Base-by-base conservation (phyloP, 805 yeast species). In the Starmera caribaea region DNA sequence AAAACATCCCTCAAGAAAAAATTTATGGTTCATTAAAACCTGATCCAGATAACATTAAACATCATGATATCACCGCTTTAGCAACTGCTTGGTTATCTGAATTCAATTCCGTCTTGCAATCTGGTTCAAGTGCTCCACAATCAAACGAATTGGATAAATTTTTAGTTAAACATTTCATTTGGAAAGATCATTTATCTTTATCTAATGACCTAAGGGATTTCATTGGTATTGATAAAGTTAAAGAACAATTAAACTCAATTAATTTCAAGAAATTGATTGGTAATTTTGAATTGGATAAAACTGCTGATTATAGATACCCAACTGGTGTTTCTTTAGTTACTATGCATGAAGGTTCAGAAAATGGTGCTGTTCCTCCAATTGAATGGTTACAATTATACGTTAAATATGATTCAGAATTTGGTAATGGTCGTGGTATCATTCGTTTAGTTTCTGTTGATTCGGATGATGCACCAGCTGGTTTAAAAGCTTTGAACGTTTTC, bases 171-270 rank as follows among this genome's bases (percentile, higher is more conserved):
- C 59, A 60, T 41, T 49, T 58, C 1, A 42, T 55, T 30, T 64
- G 69, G 71, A 60, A 59, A 43, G 71, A 65, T 43, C 67, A 63
- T 43, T 46, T 62, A 30, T 45, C 57, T 14, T 47, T 64, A 28
- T 48, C 54, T 16, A 51, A 59, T 54, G 65, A 65, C 34, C 44
- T 61, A 29, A 59, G 58, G 30, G 59, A 57, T 40, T 58, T 50
- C 42, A 46, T 57, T 17, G 63, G 62, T n/a, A 47, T 55, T 8
- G 53, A 53, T 0, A 46, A 50, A 33, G 59, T 65, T 39, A 48
- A 53, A 35, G 31, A 42, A 12, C 43, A 41, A 7, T 33, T 58
- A 8, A 32, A 35, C 8, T 14, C 40, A 12, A 40, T 41, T 21
- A 40, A 41, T 15, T 46, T 51, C 16, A 45, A 48, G 9, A 46